These are phyloP conservation scores for Fusarium sp. DNA, from an alignment of 2,329 filamentous ascomycete species.

Conservation along the genomic window DNA sequence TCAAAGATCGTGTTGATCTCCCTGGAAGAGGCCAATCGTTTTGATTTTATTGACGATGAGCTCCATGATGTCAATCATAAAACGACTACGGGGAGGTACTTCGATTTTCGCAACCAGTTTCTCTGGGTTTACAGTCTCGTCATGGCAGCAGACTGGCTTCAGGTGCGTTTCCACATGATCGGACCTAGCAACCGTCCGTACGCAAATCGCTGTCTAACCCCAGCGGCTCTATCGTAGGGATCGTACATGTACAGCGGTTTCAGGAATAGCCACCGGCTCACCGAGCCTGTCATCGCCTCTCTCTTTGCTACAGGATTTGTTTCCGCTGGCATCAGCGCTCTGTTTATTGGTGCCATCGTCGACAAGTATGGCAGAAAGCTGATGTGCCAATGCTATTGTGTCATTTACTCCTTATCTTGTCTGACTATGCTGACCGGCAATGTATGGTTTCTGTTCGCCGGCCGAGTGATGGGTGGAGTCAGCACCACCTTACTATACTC, in stretches of 20 bases:
- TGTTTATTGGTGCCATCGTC: not conserved
- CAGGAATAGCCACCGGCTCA: not conserved
- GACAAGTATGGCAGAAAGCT: not conserved
- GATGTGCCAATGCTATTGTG: conserved; percentile 2
- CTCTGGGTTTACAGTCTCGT: not conserved
- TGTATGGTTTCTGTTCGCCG: accelerated
- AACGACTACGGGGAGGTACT: not conserved
- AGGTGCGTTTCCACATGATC: not conserved
- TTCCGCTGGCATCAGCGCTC: not conserved
- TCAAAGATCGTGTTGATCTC: not conserved
- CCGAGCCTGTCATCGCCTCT: not conserved
- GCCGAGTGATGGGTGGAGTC: not conserved
- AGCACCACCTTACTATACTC: not conserved
- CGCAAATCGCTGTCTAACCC: not conserved
- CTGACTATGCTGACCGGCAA: not conserved
- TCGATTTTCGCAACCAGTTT: not conserved
- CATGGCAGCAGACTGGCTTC: not conserved
- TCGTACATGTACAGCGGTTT: not conserved
- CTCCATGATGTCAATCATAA: conserved; percentile 4
- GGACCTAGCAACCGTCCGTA: accelerated
- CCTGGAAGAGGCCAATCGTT: not conserved
- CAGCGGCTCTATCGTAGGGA: accelerated
- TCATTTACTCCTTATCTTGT: not conserved
- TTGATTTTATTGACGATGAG: conserved; percentile 11
- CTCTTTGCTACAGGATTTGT: not conserved